Percentiles rank a stretch among this genome's conserved stretches.
Conservation (phyloP, 2,329 filamentous ascomycete species). For the Septoria linicola region DNA sequence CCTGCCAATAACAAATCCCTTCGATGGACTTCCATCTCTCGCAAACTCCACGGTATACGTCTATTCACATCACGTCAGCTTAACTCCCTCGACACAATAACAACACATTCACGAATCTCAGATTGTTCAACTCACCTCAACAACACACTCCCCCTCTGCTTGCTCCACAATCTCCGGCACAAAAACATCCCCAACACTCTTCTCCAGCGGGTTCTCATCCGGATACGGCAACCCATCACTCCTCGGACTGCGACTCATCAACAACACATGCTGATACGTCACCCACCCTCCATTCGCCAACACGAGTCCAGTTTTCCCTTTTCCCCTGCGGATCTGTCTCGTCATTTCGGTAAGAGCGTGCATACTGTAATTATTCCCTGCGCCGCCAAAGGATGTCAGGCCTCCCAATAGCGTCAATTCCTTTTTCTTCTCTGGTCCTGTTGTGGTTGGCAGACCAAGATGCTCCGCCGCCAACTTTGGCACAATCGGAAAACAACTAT, state of each 20-base stretch:
- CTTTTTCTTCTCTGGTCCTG: slow-evolving; percentile 28
- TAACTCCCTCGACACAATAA: too few relatives aligned
- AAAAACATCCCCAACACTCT: slow-evolving; percentile 42
- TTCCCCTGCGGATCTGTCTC: slow-evolving; percentile 51
- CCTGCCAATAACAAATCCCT: slow-evolving; percentile 55
- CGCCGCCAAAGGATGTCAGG: slow-evolving; percentile 66
- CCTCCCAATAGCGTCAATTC: slow-evolving; percentile 63
- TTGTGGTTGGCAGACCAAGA: slow-evolving; percentile 54
- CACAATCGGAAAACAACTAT: slow-evolving; percentile 69
- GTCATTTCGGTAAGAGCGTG: slow-evolving; percentile 61
- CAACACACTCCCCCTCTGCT: slow-evolving; percentile 52
- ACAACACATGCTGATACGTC: slow-evolving; percentile 64
- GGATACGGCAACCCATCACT: slow-evolving; percentile 48
- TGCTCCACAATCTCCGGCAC: slow-evolving; percentile 44
- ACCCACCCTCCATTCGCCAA: slow-evolving; percentile 65
- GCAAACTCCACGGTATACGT: slow-evolving; percentile 62
- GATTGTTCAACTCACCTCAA: slow-evolving; percentile 57
- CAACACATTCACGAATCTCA: too few relatives aligned
- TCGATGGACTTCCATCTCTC: slow-evolving; percentile 50
- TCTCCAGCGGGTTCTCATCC: slow-evolving; percentile 46
- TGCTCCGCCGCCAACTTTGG: slow-evolving; percentile 65
- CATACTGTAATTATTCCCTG: slow-evolving; percentile 70
- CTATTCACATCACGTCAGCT: slow-evolving; percentile 36
- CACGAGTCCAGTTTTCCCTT: slow-evolving; percentile 54
- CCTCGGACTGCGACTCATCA: slow-evolving; percentile 53